These are phyloP conservation scores for Tricholoma saponaceum DNA, from an alignment of 768 basidiomycete genomes.

Conservation along the genomic window DNA sequence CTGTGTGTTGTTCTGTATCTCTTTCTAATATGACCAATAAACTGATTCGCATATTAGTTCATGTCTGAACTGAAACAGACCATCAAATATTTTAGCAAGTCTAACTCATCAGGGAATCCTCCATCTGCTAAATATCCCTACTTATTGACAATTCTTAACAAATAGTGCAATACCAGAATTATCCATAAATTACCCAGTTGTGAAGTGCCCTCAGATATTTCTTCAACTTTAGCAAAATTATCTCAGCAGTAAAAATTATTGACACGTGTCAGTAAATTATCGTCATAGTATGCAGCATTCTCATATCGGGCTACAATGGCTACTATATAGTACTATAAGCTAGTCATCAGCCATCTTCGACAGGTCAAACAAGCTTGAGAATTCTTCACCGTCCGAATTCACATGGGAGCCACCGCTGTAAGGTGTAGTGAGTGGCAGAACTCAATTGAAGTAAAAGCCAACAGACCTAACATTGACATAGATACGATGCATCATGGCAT, in stretches of 20 bases:
- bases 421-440: not conserved
- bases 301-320: no score
- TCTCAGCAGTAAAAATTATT: no score
- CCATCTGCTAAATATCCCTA: no score
- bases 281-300: no score
- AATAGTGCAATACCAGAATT: no score
- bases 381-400: not conserved
- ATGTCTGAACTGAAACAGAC: not conserved
- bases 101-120: no score
- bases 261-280: no score
- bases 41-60: no score
- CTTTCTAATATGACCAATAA: not conserved
- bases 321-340: no score
- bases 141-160: not conserved
- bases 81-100: not conserved
- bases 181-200: no score
- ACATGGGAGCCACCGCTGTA: not conserved
- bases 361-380: not conserved
- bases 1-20: not conserved
- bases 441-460: not conserved
- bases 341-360: not conserved
- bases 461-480: not conserved
- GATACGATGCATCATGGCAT: constrained; percentile 3
- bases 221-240: no score
- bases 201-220: no score